Base-by-base conservation (phyloP, 2,329 filamentous ascomycete genomes). In the Colletotrichum tropicale region DNA sequence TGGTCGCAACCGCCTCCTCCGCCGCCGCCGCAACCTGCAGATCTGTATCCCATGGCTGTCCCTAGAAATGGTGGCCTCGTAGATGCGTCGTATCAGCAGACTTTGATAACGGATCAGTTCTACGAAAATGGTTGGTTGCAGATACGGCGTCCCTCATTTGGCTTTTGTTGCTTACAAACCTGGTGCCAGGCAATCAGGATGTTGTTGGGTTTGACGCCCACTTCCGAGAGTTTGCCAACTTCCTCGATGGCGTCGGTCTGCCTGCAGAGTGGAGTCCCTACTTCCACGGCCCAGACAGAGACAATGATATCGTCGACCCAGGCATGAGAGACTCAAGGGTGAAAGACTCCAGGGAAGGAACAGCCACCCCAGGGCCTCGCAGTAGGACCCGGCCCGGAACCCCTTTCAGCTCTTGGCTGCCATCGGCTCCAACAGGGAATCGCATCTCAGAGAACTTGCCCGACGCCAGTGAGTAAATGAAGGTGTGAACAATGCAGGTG, bases 241-340 rank as follows among this genome's bases (percentile, higher is more conserved):
- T 85, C 36, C 80, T 85, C 3, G 84, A 85, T 8, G 83, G 84
- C 4, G 80, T 85, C 6, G 83, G 84, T 0, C 77, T 85, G 13
- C 83, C 84, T 5, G 81, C 84, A 1, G 83, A 85, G 77, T 85
- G 84, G 84, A 84, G 83, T 64, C 84, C 84, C 0, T 84, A 84
- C 70, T 83, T 85, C 58, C 77, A 84, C 13, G 79, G 80, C 7
- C 80, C 79, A 18, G 78, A 79, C 26, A 71, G 77, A 28, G 76
- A 78, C 30, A 73, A 81, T 6, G 78, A 80, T 5, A 58, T 78
- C 9, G 30, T 80, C 3, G 81, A 82, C 43, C 72, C 79, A n/a
- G 67, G 71, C 6, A 52, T 79, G 43, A 74, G 58, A 66, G 56
- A 70, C 1, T 70, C 67, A 2, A 32, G 65, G n/a, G 48, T 79